A percentile compares a stretch with the other conserved stretches of the same genome.
These are phyloP conservation scores for Sporothrix luriei DNA, from an alignment of 2,329 filamentous ascomycete genomes.

Conservation along the genomic window DNA sequence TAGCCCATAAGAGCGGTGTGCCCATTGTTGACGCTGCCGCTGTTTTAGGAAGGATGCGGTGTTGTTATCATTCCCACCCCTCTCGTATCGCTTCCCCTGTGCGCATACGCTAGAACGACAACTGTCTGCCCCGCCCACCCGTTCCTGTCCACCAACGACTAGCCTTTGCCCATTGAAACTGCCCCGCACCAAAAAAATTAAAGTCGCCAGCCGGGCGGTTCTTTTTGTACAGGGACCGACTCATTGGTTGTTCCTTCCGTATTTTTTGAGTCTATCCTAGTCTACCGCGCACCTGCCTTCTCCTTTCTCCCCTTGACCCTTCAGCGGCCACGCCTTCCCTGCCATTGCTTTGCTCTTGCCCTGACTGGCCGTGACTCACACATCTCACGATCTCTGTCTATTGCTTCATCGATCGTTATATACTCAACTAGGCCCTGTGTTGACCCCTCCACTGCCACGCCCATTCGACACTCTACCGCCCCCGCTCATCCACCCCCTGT, in stretches of 20 bases:
- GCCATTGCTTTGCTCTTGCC: slow-evolving; percentile 14
- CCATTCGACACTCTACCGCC: neutral
- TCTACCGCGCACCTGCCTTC: neutral
- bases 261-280: slow-evolving; percentile 11
- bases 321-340: slow-evolving; percentile 17
- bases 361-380: slow-evolving; percentile 8
- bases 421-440: neutral
- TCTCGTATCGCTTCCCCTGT: slow-evolving; percentile 15
- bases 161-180: slow-evolving; percentile 9
- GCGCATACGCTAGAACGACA: slow-evolving; percentile 18
- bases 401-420: neutral
- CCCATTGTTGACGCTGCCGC: slow-evolving; percentile 13
- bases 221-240: neutral
- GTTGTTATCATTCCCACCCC: slow-evolving; percentile 13
- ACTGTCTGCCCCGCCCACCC: slow-evolving; percentile 14
- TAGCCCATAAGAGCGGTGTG: slow-evolving; percentile 9
- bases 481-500: neutral
- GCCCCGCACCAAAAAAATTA: slow-evolving; percentile 31
- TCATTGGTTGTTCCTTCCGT: slow-evolving; percentile 18
- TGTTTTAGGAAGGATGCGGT: slow-evolving; percentile 20
- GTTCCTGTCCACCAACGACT: slow-evolving; percentile 13
- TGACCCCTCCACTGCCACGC: neutral
- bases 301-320: neutral
- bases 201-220: neutral
- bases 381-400: neutral